Percentiles rank a stretch among this genome's conserved stretches.
Conservation (phyloP, 1,139 yeast species). For the Groenewaldozyma auringiensis region DNA sequence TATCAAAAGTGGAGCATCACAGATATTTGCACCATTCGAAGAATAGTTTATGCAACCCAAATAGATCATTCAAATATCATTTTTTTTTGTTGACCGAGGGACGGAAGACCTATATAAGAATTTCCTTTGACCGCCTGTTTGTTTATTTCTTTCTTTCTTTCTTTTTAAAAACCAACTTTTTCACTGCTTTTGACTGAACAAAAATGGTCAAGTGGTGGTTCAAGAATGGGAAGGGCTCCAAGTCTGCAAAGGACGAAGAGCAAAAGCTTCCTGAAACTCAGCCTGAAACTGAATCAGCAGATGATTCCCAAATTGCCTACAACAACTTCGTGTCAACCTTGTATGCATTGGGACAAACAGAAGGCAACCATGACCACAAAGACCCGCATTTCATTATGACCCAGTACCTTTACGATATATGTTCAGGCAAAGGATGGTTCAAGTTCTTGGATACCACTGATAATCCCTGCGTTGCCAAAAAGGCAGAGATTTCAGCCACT, state of each 20-base stretch:
- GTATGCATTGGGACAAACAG: too few relatives aligned
- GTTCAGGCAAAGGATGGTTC: neutral
- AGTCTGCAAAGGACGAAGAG: neutral
- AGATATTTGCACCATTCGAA: too few relatives aligned
- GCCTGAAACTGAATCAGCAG: neutral
- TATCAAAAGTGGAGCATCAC: too few relatives aligned
- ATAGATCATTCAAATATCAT: too few relatives aligned
- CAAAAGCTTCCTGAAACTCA: neutral
- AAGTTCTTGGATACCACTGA: neutral
- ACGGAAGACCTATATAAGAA: too few relatives aligned
- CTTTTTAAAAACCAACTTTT: too few relatives aligned
- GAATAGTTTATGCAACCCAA: too few relatives aligned
- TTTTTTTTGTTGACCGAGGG: too few relatives aligned
- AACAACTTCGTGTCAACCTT: neutral
- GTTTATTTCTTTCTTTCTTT: too few relatives aligned
- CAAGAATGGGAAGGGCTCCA: neutral
- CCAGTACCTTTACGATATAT: neutral
- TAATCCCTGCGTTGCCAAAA: neutral
- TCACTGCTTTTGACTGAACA: too few relatives aligned
- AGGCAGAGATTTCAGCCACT: neutral
- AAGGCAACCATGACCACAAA: neutral
- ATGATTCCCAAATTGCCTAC: neutral
- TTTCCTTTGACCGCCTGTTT: too few relatives aligned
- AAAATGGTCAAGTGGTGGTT: too few relatives aligned
- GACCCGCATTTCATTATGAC: neutral